Conservation (phyloP, 2,329 filamentous ascomycete genomes). For the Chaetothyriales sp. region DNA sequence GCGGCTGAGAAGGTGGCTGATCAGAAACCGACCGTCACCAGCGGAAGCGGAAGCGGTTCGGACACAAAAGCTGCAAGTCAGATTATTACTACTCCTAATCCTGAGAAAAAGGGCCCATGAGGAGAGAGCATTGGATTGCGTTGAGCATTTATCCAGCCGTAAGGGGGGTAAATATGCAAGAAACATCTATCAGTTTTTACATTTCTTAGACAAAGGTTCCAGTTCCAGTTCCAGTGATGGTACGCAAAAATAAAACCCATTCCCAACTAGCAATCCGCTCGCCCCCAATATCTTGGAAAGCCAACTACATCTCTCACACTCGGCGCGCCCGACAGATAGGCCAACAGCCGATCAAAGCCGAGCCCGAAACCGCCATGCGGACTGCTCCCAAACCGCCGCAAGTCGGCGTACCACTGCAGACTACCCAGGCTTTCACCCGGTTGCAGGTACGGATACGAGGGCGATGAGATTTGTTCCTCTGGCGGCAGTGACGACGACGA, state of each 20-base stretch:
- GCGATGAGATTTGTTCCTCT: not conserved
- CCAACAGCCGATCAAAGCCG: slow-evolving; percentile 74
- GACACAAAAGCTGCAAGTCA: not conserved
- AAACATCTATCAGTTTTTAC: not conserved
- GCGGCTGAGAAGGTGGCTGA: slow-evolving; percentile 7
- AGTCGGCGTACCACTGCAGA: slow-evolving; percentile 75
- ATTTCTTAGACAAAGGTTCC: too few relatives aligned
- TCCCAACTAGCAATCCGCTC: slow-evolving; percentile 32
- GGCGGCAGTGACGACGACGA: not conserved
- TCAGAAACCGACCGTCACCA: not conserved
- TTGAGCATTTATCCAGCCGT: not conserved
- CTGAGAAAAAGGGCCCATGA: not conserved
- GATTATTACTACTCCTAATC: not conserved
- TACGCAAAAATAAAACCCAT: not conserved
- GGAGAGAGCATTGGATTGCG: not conserved
- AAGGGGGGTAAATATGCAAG: not conserved
- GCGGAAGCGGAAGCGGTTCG: not conserved
- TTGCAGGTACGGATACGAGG: slow-evolving; percentile 25
- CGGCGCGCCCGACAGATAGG: slow-evolving; percentile 66
- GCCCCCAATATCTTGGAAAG: slow-evolving; percentile 59
- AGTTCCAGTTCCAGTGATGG: too few relatives aligned
- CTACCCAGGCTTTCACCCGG: slow-evolving; percentile 32
- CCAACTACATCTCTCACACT: slow-evolving; percentile 76
- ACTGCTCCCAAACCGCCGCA: slow-evolving; percentile 79
- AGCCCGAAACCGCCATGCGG: slow-evolving; percentile 85